phyloP scores from a whole-genome alignment of 306 rosid genomes.

The Lathyrus oleraceus region DNA sequence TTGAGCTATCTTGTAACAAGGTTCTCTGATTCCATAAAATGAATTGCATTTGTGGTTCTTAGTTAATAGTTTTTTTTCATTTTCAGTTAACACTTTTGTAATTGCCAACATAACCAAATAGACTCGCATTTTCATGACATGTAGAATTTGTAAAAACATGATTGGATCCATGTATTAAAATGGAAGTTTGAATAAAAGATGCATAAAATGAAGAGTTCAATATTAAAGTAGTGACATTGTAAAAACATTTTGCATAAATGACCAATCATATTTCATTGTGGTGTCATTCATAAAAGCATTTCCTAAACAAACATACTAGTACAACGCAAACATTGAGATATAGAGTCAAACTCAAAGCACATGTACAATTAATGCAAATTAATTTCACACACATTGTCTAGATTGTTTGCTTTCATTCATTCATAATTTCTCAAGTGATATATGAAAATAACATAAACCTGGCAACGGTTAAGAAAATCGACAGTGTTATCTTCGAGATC shows the following conservation, averaged over 20 bases:
- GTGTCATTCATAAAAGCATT: background rate
- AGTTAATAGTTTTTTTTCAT: background rate
- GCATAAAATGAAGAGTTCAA: background rate
- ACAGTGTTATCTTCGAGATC: slow-evolving; percentile 53
- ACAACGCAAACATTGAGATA: background rate
- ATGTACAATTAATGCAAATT: background rate
- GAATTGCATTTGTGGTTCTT: background rate
- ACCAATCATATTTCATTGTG: background rate
- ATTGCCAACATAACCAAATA: background rate
- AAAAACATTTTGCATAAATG: background rate
- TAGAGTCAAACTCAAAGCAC: background rate
- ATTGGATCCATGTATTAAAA: too few relatives aligned
- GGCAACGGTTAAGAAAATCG: slow-evolving; percentile 81
- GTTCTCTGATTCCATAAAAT: background rate
- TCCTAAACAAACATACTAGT: background rate
- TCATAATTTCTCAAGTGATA: background rate
- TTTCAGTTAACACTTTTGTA: background rate
- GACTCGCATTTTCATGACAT: background rate
- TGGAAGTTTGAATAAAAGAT: too few relatives aligned
- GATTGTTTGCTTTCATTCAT: background rate
- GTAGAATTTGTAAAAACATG: background rate
- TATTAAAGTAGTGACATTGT: background rate
- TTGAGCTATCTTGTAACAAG: background rate
- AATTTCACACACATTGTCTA: background rate
- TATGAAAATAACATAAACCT: slow-evolving; percentile 47